Base-by-base conservation (phyloP, 2,329 filamentous ascomycete genomes). In the Cladophialophora chaetospira region DNA sequence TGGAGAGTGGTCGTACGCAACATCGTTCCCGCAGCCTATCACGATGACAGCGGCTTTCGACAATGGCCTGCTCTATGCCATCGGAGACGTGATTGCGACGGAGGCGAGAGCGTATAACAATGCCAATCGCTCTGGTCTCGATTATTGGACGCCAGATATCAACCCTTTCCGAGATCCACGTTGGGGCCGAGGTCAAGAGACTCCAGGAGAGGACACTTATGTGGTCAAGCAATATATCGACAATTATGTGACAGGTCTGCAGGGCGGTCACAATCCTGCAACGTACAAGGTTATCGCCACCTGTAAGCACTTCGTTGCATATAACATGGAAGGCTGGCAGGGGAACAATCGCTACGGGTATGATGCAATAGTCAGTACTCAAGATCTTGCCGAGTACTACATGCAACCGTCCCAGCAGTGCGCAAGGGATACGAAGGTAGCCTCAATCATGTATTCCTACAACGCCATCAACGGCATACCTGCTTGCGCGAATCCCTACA, bases 341-440 rank as follows among this genome's bases (percentile, higher is more conserved):
- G 68, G 69, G 2, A 67, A 73, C 21, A 70, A 69, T n/a, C 72
- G 79, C 5, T 86, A 55, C 66, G 75, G 77, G 9, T 86, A 83
- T 58, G 76, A 87, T 66, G 78, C 83, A 5, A 49, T 49, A 6
- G 80, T 86, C 44, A 40, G 50, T 11, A 51, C 55, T 45, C 85
- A 88, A 62, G 86, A 89, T 58, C 71, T 89, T 3, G 77, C 80
- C 0, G 86, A 88, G 64, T 89, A 88, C 70, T 88, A 87, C 65
- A 75, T 87, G 33, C 84, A 82, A 1, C 79, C 84, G 0, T 89
- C 89, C 72, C 75, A 86, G 65, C 78, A 78, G 67, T 88, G 85
- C 68, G 82, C 79, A 45, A 75, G 80, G 5, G 81, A 85, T 65
- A 78, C 79, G 2, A 76, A 78, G 43, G 58, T 58, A 8, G 58